Evolutionary conservation across 2,329 filamentous ascomycete genomes (phyloP).

Genomic region (Aspergillus tamarii): DNA sequence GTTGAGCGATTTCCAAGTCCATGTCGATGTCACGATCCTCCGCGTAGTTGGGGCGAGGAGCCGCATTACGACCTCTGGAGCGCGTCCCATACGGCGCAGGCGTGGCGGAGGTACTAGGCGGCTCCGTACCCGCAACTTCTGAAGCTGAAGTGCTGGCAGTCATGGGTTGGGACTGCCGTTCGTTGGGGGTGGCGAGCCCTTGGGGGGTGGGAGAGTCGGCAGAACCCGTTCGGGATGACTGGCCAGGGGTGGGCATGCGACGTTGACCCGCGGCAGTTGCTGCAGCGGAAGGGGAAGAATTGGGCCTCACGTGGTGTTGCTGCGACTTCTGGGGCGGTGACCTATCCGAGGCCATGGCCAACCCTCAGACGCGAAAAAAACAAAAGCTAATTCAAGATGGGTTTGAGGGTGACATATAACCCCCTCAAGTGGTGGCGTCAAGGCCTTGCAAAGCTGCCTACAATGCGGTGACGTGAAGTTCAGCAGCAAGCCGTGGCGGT

Average conservation of each 20-base stretch:
- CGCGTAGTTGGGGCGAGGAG: conserved; percentile 88
- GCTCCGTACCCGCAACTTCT: conserved; percentile 39
- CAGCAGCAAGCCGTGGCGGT: conserved; percentile 32
- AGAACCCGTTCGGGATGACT: conserved; percentile 39
- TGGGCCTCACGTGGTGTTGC: conserved; percentile 31
- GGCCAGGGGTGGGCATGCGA: conserved; percentile 32
- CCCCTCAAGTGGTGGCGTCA: conserved; percentile 17
- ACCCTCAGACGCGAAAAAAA: conserved; percentile 26
- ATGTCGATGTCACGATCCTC: conserved; percentile 90
- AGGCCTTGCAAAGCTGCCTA: conserved; percentile 21
- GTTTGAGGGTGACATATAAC: conserved; percentile 22
- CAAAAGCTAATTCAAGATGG: conserved; percentile 18
- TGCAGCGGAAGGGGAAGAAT: conserved; percentile 26
- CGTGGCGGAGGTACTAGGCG: conserved; percentile 49
- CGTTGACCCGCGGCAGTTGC: conserved; percentile 19
- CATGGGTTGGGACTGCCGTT: conserved; percentile 46
- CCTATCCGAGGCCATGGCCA: conserved; percentile 36
- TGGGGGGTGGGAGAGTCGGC: conserved; percentile 25
- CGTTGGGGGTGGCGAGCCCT: conserved; percentile 35
- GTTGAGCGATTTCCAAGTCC: conserved; percentile 70
- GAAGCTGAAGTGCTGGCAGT: conserved; percentile 48
- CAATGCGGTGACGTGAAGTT: conserved; percentile 27
- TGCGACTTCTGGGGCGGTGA: conserved; percentile 32
- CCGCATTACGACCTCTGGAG: conserved; percentile 83
- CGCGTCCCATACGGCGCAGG: conserved; percentile 85